Base-by-base conservation (phyloP, 108 stramenopile genomes). In the Schizochytrium sp. region DNA sequence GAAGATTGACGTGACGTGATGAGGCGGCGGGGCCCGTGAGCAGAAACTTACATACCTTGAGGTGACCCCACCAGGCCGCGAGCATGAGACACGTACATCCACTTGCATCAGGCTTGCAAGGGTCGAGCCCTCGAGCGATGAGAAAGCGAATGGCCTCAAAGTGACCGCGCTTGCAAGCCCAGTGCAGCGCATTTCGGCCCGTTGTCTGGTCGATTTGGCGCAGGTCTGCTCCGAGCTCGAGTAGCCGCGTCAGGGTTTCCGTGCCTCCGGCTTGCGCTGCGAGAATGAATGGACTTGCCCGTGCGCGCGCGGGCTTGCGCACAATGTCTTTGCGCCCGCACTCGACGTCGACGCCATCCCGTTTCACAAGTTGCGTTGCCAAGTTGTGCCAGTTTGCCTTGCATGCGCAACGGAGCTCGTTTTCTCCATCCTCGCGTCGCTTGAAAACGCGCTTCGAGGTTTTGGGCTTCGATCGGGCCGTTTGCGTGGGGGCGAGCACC, bases 81-180 rank as follows among this genome's bases (percentile, higher is more conserved):
- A 83, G 76, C 76, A 83, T 83, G 25, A 83, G 51, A 47, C 48
- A 53, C 48, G 48, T 83, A 45, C 76, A 25, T 12, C 76, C 76
- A 12, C 51, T 23, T 28, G 76, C 76, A 4, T 83, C 76, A 18
- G 28, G 34, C 63, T 69, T 69, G 63, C 76, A 83, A 53, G 76
- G 76, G 28, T 47, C 76, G 76, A 53, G 76, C 1, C 51, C 76
- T 2, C 51, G 45, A 1, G 18, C 45, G 6, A 53, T 23, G 10
- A 83, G 76, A 16, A 21, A 53, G 16, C 45, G 45, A 6, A 34
- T 45, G n/a, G 51, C 45, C 18, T 47, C 76, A 53, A 53, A 47
- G 23, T 83, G 76, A 12, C 76, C 76, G 51, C 76, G 51, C 51
- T 83, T 83, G 76, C 76, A 83, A 12, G 76, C 76, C 76, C 76